phyloP scores from a whole-genome alignment of 768 basidiomycete species.

The Xerocomellus intermedius region DNA sequence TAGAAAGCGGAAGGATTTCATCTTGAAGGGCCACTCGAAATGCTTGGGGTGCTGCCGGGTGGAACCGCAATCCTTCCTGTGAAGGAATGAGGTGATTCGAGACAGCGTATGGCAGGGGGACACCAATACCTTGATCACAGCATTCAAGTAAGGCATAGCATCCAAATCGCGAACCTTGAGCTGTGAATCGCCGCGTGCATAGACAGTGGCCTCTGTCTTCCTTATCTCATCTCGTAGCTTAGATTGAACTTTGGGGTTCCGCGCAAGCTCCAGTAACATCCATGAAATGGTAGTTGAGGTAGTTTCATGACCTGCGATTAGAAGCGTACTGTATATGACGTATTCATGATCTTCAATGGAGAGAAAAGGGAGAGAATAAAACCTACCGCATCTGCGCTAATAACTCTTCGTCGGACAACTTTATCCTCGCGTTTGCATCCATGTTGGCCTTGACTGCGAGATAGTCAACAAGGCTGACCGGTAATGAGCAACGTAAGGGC shows the following conservation, averaged over 20 bases:
- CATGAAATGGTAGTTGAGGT: constrained; percentile 54
- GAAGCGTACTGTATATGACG: constrained; percentile 37
- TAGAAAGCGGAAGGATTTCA: constrained; percentile 57
- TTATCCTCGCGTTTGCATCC: constrained; percentile 17
- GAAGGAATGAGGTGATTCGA: not conserved
- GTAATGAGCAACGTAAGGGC: not conserved
- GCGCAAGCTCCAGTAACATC: constrained; percentile 60
- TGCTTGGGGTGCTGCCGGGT: constrained; percentile 50
- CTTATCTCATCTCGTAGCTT: constrained; percentile 45
- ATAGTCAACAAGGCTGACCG: not conserved
- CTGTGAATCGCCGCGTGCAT: not conserved
- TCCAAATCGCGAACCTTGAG: constrained; percentile 40
- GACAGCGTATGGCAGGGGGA: constrained; percentile 16
- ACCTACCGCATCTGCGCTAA: constrained; percentile 16
- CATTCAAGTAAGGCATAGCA: constrained; percentile 46
- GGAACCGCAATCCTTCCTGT: constrained; percentile 46
- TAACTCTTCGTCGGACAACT: constrained; percentile 15
- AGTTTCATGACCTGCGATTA: constrained; percentile 57
- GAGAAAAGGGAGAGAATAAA: too few relatives aligned
- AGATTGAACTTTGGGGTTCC: constrained; percentile 53
- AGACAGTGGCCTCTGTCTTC: not conserved
- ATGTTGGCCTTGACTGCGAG: constrained; percentile 23
- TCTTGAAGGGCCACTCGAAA: constrained; percentile 50
- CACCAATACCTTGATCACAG: constrained; percentile 32
- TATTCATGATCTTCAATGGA: not conserved